These are phyloP conservation scores for Fraxinus cuspidata DNA, from an alignment of 257 asterid species.

Conservation along the genomic window DNA sequence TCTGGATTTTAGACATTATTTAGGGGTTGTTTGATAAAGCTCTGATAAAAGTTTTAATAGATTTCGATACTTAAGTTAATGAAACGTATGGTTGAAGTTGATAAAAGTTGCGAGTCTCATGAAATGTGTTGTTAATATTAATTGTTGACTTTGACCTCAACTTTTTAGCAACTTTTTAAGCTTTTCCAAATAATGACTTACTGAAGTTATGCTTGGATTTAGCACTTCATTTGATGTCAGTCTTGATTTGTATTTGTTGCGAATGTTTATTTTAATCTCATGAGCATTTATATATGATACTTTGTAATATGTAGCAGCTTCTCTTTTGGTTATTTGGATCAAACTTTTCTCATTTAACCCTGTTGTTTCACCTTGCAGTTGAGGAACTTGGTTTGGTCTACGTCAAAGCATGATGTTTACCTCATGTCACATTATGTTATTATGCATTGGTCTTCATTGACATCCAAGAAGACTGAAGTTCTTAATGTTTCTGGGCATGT, in stretches of 20 bases:
- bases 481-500: conserved; percentile 67
- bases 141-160: too few relatives aligned
- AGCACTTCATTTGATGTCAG: not conserved
- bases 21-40: too few relatives aligned
- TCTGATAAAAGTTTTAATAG: too few relatives aligned
- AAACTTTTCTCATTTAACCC: not conserved
- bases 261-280: not conserved
- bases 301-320: not conserved
- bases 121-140: too few relatives aligned
- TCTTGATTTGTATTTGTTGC: not conserved
- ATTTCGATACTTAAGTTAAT: too few relatives aligned
- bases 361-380: conserved; percentile 39
- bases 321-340: not conserved
- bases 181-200: too few relatives aligned
- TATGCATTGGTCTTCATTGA: conserved; percentile 63
- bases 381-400: conserved; percentile 66
- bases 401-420: conserved; percentile 70
- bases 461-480: conserved; percentile 56
- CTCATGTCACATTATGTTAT: conserved; percentile 61
- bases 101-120: too few relatives aligned
- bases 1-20: not conserved
- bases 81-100: too few relatives aligned
- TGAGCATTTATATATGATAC: not conserved
- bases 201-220: not conserved
- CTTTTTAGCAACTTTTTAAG: too few relatives aligned